Percentiles rank a stretch among this genome's conserved stretches.
Evolutionary conservation across 768 basidiomycete species (phyloP).

Genomic region (Baorangia bicolor): DNA sequence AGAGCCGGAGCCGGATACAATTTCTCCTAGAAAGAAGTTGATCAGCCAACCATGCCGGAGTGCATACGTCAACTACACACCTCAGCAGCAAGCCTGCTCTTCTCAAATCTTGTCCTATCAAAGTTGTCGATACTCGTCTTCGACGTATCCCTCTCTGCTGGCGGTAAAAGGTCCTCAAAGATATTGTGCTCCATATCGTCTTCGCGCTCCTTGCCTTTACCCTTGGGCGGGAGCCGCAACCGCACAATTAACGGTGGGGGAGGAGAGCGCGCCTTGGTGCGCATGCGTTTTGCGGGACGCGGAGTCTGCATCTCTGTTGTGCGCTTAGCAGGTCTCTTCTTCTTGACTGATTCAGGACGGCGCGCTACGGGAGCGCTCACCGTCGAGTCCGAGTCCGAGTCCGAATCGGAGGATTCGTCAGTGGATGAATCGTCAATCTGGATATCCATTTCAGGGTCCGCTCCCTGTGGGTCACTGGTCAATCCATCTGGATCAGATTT

Average conservation of each 20-base stretch:
- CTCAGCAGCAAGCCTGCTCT: conserved; percentile 70
- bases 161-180: conserved; percentile 80
- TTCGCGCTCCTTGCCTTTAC: conserved; percentile 69
- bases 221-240: conserved; percentile 56
- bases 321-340: conserved; percentile 31
- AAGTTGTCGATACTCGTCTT: conserved; percentile 58
- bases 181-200: conserved; percentile 60
- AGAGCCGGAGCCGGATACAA: conserved; percentile 44
- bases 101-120: conserved; percentile 75
- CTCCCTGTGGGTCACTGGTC: conserved; percentile 27
- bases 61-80: conserved; percentile 39
- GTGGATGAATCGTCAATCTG: conserved; percentile 38
- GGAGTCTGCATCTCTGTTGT: conserved; percentile 20
- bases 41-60: conserved; percentile 1
- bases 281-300: conserved; percentile 46
- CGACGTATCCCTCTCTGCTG: conserved; percentile 67
- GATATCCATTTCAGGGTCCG: conserved; percentile 30
- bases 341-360: conserved; percentile 23
- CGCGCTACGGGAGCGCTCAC: conserved; percentile 14
- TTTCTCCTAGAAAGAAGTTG: conserved; percentile 41
- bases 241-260: conserved; percentile 45
- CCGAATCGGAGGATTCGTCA: conserved; percentile 34
- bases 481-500: conserved; percentile 29
- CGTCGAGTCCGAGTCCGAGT: conserved; percentile 27
- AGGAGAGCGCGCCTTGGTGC: conserved; percentile 39